Percentiles rank a stretch among this genome's conserved stretches.
Conservation (phyloP, 306 rosid genomes). For the Cucurbita ficifolia region DNA sequence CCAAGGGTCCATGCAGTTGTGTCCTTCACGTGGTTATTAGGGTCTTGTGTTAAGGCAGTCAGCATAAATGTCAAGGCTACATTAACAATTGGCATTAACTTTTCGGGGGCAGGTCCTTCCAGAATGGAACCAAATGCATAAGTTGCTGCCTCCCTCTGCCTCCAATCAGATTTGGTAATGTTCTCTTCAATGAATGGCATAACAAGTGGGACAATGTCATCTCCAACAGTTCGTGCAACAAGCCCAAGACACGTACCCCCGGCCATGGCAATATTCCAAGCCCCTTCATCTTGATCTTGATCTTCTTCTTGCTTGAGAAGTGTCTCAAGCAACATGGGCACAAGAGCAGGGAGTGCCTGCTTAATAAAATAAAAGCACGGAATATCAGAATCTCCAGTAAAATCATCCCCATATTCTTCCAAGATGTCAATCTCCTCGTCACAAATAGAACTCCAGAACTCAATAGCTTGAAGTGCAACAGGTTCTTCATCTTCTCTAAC, state of each 20-base stretch:
- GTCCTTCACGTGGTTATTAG: slow-evolving; percentile 82
- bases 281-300: slow-evolving; percentile 96
- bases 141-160: slow-evolving; percentile 91
- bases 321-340: slow-evolving; percentile 76
- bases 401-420: slow-evolving; percentile 83
- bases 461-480: slow-evolving; percentile 86
- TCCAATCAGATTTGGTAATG: slow-evolving; percentile 80
- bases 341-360: slow-evolving; percentile 76
- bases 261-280: slow-evolving; percentile 99
- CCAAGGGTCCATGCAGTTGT: slow-evolving; percentile 99
- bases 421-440: slow-evolving; percentile 86
- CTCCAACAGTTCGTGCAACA: slow-evolving; percentile 88
- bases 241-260: slow-evolving; percentile 94
- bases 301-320: slow-evolving; percentile 86
- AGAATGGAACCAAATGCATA: slow-evolving; percentile 92
- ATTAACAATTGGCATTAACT: slow-evolving; percentile 66
- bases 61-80: slow-evolving; percentile 73
- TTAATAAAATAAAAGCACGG: slow-evolving; percentile 78
- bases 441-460: slow-evolving; percentile 92
- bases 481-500: slow-evolving; percentile 85
- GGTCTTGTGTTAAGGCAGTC: slow-evolving; percentile 60
- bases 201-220: slow-evolving; percentile 76
- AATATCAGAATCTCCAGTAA: slow-evolving; percentile 60
- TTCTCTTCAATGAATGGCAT: slow-evolving; percentile 91
- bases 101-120: slow-evolving; percentile 89